Percentiles rank a stretch among this genome's conserved stretches.
phyloP scores from a whole-genome alignment of 176 grass and related monocot species.

The Puccinellia tenuiflora region DNA sequence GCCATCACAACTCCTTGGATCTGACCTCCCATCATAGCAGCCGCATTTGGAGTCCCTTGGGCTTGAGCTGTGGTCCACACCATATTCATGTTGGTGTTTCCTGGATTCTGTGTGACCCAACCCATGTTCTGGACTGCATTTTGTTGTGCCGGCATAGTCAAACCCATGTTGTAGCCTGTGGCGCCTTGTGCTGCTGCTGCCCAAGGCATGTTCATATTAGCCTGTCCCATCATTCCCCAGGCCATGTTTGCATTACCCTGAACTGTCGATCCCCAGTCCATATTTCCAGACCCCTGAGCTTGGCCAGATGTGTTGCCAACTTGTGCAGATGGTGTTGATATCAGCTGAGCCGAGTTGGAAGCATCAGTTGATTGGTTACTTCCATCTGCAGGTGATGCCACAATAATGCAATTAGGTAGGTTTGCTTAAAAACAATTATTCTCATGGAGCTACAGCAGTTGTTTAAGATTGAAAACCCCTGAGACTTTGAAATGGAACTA shows the following conservation, averaged over 20 bases:
- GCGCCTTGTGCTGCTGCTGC: constrained; percentile 50
- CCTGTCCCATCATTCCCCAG: constrained; percentile 50
- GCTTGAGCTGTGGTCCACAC: constrained; percentile 38
- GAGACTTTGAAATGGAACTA: background rate
- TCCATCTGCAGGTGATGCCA: constrained; percentile 28
- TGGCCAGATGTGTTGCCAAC: too few species aligned
- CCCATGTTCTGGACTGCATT: constrained; percentile 54
- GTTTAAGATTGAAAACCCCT: constrained; percentile 5
- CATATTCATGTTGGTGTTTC: constrained; percentile 66
- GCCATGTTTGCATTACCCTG: constrained; percentile 59
- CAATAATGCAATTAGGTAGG: constrained; percentile 4
- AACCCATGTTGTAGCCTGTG: constrained; percentile 68
- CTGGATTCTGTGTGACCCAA: constrained; percentile 53
- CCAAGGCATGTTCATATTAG: constrained; percentile 58
- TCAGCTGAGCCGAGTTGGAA: constrained; percentile 39
- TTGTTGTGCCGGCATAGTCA: constrained; percentile 41
- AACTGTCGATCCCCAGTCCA: too few species aligned
- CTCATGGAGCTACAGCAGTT: background rate
- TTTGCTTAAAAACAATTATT: background rate
- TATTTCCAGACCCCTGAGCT: too few species aligned
- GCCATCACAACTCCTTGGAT: constrained; percentile 56
- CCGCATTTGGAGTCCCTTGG: constrained; percentile 44
- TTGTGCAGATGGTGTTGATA: constrained; percentile 26
- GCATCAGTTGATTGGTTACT: constrained; percentile 35
- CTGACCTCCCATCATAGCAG: constrained; percentile 44